Conservation (phyloP, 306 rosid genomes). For the Fragaria iinumae region DNA sequence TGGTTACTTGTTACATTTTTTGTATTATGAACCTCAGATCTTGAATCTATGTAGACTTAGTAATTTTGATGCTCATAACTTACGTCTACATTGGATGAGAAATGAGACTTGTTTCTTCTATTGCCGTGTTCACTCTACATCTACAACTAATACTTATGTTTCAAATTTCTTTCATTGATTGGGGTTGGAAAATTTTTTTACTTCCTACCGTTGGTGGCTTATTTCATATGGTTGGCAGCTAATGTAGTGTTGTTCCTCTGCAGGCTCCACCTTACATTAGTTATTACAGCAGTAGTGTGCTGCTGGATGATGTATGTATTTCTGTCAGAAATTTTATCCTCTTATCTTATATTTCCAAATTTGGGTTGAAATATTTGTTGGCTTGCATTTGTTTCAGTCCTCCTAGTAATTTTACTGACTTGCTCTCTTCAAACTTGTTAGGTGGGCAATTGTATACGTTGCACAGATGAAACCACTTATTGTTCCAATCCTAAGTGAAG, state of each 20-base stretch:
- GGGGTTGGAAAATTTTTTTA: neutral
- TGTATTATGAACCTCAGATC: no score
- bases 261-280: constrained; percentile 87
- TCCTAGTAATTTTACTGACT: neutral
- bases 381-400: neutral
- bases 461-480: constrained; percentile 99
- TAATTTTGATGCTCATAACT: neutral
- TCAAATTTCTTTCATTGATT: neutral
- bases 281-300: constrained; percentile 82
- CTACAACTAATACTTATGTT: neutral
- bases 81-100: neutral
- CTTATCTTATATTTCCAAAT: neutral
- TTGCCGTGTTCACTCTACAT: neutral
- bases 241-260: constrained; percentile 6
- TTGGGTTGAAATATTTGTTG: neutral
- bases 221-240: neutral
- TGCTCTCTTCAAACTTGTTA: constrained; percentile 28
- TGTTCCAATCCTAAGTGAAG: constrained; percentile 84
- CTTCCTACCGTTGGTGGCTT: neutral
- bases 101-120: neutral
- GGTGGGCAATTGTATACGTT: constrained; percentile 99
- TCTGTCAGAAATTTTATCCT: neutral
- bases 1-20: no score
- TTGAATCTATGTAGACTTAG: no score
- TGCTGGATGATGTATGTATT: constrained; percentile 94